Evolutionary conservation across 2,329 filamentous ascomycete species (phyloP).

Genomic region (Capronia epimyces): DNA sequence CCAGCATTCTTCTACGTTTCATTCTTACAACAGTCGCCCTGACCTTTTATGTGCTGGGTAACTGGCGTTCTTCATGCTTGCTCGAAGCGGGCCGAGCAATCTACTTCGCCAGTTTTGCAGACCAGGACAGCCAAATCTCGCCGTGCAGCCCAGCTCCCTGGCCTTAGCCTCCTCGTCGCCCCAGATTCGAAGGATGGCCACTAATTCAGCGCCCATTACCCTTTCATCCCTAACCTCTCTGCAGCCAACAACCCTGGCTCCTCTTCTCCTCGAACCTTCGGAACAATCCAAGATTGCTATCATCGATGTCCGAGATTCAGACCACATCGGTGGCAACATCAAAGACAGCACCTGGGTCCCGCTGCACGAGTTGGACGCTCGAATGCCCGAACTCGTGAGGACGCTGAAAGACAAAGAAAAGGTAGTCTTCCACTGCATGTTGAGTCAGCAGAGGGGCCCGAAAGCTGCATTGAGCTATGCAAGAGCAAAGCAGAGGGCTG

Average conservation of each 20-base stretch:
- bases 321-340: conserved; percentile 90
- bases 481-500: conserved; percentile 37
- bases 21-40: too few species aligned
- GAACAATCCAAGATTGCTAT: conserved; percentile 56
- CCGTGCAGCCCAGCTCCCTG: not conserved
- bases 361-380: conserved; percentile 64
- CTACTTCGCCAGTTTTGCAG: not conserved
- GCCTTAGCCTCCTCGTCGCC: not conserved
- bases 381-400: conserved; percentile 75
- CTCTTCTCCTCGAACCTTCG: conserved; percentile 53
- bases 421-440: conserved; percentile 89
- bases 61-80: not conserved
- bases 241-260: conserved; percentile 61
- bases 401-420: conserved; percentile 69
- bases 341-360: conserved; percentile 70
- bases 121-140: not conserved
- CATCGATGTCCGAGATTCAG: conserved; percentile 84
- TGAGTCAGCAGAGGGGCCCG: conserved; percentile 87
- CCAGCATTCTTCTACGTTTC: too few species aligned
- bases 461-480: conserved; percentile 72
- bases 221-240: conserved; percentile 63
- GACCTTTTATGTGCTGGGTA: too few species aligned
- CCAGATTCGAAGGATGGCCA: conserved; percentile 12
- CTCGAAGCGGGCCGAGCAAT: not conserved
- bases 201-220: conserved; percentile 45